Evolutionary conservation across 225 moss, liverwort and hornwort species (phyloP), one percentile per base, ranked within the genome.

Genomic region (Neckera pumila): DNA sequence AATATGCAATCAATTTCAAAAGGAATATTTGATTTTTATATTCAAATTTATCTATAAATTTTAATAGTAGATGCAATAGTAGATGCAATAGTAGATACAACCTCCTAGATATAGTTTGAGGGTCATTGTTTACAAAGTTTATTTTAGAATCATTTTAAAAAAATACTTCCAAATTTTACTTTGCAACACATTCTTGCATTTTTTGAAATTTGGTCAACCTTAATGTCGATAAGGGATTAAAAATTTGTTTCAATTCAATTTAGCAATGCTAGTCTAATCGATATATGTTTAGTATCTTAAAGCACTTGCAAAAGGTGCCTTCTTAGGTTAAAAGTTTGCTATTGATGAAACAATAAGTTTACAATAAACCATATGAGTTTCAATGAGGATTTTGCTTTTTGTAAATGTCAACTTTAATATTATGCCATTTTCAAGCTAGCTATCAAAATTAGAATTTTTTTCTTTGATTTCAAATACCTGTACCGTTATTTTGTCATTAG

Each of bases 361-460:
- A 45, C 17, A 6, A 10, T 28, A 73, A 73, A 73, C 0, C 0
- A 0, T 11, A 73, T 1, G 0, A 11, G 2, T 30, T 38, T 45
- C 12, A 30, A 30, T 47, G 0, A 18, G 0, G 30, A 47, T 1
- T 71, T 74, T 47, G 30, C 18, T 45, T 73, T 42, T 45, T 28
- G 10, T 45, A 17, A 16, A 17, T 74, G 11, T 3, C 5, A 7
- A 18, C 4, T 73, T 30, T 49, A 49, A 12, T 0, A 49, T 49
- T 12, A 33, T 49, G 7, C 20, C 49, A 20, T 75, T 49, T 30
- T 47, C 18, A 18, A 47, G 31, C 3, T 0, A 1, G 1, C 17
- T 73, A 17, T 28, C 28, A 43, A 45, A 72, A 43, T 42, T 14
- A 25, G 7, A 40, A 38, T 8, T 1, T 22, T 10, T 28, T 28